Conservation (phyloP, 2,329 filamentous ascomycete genomes). For the Colletotrichum plurivorum region DNA sequence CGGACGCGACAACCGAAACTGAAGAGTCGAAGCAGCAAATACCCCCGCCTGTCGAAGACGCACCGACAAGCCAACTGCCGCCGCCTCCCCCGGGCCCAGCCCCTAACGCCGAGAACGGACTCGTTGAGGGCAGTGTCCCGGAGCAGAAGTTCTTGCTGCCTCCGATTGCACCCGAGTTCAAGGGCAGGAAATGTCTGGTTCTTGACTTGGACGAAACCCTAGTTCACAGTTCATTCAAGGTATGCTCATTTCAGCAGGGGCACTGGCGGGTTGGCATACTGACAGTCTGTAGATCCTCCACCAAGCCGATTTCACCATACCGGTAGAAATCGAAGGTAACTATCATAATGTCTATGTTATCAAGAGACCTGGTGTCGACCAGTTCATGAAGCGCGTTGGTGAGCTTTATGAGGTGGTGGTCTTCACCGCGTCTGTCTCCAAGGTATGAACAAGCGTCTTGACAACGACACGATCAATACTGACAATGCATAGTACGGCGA, state of each 20-base stretch:
- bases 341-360: constrained; percentile 99
- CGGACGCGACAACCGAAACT: constrained; percentile 69
- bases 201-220: constrained; percentile 96
- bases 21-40: constrained; percentile 59
- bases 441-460: constrained; percentile 69
- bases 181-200: constrained; percentile 93
- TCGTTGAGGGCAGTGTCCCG: constrained; percentile 39
- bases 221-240: constrained; percentile 99
- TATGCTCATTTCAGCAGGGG: constrained; percentile 53
- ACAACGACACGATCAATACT: constrained; percentile 43
- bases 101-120: constrained; percentile 46
- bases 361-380: constrained; percentile 97
- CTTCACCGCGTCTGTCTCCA: constrained; percentile 98
- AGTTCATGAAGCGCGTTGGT: constrained; percentile 98
- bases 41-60: constrained; percentile 56
- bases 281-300: constrained; percentile 81
- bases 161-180: constrained; percentile 83
- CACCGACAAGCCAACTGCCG: constrained; percentile 54
- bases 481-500: constrained; percentile 82
- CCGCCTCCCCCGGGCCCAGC: constrained; percentile 63
- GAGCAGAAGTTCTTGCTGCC: constrained; percentile 82
- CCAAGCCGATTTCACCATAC: constrained; percentile 98
- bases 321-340: constrained; percentile 98
- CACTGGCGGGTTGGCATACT: constrained; percentile 17
- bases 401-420: constrained; percentile 99